phyloP scores from a whole-genome alignment of 768 basidiomycete genomes.

The Leccinum rimulosum region DNA sequence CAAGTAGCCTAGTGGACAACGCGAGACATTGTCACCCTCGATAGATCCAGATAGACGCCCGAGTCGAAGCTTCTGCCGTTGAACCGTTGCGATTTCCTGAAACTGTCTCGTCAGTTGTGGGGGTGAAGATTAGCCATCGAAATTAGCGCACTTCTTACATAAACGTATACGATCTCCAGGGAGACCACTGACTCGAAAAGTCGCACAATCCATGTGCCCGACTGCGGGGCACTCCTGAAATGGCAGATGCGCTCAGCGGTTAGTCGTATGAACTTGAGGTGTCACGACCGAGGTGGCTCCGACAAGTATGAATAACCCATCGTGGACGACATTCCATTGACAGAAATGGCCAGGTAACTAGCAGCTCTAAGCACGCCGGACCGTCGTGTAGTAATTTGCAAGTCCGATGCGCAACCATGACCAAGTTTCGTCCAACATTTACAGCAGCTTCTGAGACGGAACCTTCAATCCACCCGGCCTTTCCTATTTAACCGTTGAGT shows the following conservation, averaged over 20 bases:
- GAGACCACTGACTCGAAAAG: not conserved
- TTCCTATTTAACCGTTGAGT: no score
- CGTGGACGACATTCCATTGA: not conserved
- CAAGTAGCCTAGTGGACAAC: not conserved
- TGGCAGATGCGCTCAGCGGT: not conserved
- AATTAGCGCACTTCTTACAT: not conserved
- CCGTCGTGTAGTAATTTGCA: not conserved
- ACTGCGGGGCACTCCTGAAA: not conserved
- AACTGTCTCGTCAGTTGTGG: not conserved
- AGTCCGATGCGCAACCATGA: not conserved
- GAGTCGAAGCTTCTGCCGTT: not conserved
- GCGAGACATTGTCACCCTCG: not conserved
- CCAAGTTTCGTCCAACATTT: no score
- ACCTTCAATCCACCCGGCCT: no score
- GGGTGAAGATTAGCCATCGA: not conserved
- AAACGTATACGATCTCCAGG: not conserved
- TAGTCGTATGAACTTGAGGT: not conserved
- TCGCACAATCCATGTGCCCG: not conserved
- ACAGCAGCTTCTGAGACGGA: no score
- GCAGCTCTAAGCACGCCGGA: no score
- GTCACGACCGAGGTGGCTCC: not conserved
- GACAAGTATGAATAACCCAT: not conserved
- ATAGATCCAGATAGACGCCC: not conserved
- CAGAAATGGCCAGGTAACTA: not conserved
- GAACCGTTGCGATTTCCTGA: not conserved